Conservation (phyloP, 108 stramenopile species). For the Licmophora abbreviata region DNA sequence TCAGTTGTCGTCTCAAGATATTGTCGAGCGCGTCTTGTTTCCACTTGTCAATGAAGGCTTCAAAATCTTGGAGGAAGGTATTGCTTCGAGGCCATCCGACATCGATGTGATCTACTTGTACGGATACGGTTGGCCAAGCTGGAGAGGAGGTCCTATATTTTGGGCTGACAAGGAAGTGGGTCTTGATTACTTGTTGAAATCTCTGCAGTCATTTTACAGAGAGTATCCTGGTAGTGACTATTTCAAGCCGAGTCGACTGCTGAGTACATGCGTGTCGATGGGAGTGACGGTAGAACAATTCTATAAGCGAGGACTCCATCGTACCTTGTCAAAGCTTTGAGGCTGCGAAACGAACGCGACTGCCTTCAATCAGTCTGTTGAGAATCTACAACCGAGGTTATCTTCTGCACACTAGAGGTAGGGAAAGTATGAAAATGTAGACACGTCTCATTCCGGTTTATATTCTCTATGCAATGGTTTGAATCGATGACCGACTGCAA, state of each 20-base stretch:
- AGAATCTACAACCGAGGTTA: too few relatives aligned
- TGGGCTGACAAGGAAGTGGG: slow-evolving; percentile 86
- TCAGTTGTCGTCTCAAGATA: too few relatives aligned
- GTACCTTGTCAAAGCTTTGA: not conserved
- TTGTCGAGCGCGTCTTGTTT: slow-evolving; percentile 65
- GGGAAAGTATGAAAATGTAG: too few relatives aligned
- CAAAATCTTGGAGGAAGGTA: slow-evolving; percentile 92
- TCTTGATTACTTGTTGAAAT: slow-evolving; percentile 37
- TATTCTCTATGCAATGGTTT: too few relatives aligned
- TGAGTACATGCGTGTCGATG: slow-evolving; percentile 54
- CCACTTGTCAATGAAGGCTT: slow-evolving; percentile 97
- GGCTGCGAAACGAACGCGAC: not conserved
- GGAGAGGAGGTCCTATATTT: slow-evolving; percentile 89
- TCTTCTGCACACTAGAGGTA: too few relatives aligned
- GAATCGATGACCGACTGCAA: too few relatives aligned
- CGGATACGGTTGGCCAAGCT: slow-evolving; percentile 94
- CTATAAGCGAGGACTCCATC: slow-evolving; percentile 27
- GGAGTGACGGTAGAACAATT: slow-evolving; percentile 68
- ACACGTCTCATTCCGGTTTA: too few relatives aligned
- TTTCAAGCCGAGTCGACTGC: slow-evolving; percentile 56
- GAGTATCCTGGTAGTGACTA: slow-evolving; percentile 68
- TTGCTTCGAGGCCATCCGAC: slow-evolving; percentile 82
- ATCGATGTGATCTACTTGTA: slow-evolving; percentile 94
- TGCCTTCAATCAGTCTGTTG: too few relatives aligned
- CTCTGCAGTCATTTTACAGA: slow-evolving; percentile 36